Evolutionary conservation across 108 stramenopile species (phyloP).

Genomic region (Asterionellopsis glacialis): DNA sequence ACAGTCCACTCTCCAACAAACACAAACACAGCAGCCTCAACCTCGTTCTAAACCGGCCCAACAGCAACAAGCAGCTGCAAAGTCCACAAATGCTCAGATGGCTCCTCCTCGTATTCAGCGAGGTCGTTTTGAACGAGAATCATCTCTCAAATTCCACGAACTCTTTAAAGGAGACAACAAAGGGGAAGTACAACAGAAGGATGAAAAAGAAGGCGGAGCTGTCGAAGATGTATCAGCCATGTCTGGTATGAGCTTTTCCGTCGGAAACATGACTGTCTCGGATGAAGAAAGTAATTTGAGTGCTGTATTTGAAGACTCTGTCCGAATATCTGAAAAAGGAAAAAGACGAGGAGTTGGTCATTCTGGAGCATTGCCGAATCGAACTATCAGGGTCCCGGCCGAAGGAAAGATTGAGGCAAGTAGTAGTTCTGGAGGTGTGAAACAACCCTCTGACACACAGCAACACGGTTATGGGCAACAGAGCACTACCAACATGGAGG

Average conservation of each 20-base stretch:
- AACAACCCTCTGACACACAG: conserved; percentile 11
- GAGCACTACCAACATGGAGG: no score
- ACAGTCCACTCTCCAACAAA: no score
- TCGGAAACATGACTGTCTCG: conserved; percentile 29
- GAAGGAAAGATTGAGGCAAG: conserved; percentile 11
- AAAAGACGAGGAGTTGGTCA: conserved; percentile 10
- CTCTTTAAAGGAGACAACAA: conserved; percentile 5
- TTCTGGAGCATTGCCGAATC: conserved; percentile 7
- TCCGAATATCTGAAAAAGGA: conserved; percentile 17
- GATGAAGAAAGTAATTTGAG: conserved; percentile 38
- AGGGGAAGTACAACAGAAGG: conserved; percentile 17
- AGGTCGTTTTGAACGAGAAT: no score
- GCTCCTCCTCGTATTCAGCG: no score
- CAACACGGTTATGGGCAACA: background rate
- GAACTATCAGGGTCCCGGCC: conserved; percentile 13
- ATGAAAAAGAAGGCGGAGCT: conserved; percentile 10
- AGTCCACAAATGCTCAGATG: no score
- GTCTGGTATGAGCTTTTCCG: conserved; percentile 44
- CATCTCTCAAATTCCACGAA: no score
- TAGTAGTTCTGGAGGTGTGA: conserved; percentile 33
- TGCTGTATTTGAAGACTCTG: conserved; percentile 37
- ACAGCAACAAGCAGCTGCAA: no score
- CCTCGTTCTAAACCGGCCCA: no score
- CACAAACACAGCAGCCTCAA: no score
- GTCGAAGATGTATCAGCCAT: conserved; percentile 6